Conservation (phyloP, 2,329 filamentous ascomycete species). For the Sordariomycetes sp. region DNA sequence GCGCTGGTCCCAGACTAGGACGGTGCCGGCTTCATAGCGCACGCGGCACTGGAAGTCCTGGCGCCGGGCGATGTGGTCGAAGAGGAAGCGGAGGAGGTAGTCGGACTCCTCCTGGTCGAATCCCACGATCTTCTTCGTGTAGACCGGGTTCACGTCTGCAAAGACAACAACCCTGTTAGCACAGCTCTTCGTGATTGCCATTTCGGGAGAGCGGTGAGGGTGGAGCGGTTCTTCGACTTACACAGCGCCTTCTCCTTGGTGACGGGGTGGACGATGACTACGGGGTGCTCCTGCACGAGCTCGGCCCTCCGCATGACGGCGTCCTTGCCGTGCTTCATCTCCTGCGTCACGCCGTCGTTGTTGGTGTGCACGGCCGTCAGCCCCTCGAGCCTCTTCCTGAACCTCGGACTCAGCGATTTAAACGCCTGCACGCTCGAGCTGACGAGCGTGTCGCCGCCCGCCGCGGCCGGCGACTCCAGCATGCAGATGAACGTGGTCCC, state of each 20-base stretch:
- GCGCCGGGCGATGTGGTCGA: constrained; percentile 53
- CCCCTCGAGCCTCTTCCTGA: constrained; percentile 54
- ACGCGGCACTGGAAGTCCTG: constrained; percentile 55
- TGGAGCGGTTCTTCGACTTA: too few relatives aligned
- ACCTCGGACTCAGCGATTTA: constrained; percentile 50
- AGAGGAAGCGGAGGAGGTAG: constrained; percentile 54
- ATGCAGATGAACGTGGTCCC: constrained; percentile 15
- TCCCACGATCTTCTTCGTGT: constrained; percentile 53
- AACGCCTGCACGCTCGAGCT: constrained; percentile 12
- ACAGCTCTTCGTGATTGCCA: too few relatives aligned
- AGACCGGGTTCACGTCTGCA: constrained; percentile 42
- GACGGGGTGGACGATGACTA: constrained; percentile 52
- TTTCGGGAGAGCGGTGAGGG: too few relatives aligned
- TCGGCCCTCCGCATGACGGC: constrained; percentile 44
- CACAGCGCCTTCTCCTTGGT: constrained; percentile 60
- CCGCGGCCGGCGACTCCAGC: constrained; percentile 12
- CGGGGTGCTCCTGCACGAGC: constrained; percentile 20
- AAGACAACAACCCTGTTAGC: too few relatives aligned
- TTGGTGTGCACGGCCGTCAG: constrained; percentile 57
- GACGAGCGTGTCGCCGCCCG: constrained; percentile 13
- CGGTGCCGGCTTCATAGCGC: constrained; percentile 49
- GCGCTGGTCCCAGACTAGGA: constrained; percentile 38
- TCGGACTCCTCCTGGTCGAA: constrained; percentile 62
- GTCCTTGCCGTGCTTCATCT: constrained; percentile 26
- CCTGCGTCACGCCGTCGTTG: constrained; percentile 31